Evolutionary conservation across 345 rosid genomes (phyloP), one percentile per base, ranked within the genome.

Genomic region (Gossypium arboreum): DNA sequence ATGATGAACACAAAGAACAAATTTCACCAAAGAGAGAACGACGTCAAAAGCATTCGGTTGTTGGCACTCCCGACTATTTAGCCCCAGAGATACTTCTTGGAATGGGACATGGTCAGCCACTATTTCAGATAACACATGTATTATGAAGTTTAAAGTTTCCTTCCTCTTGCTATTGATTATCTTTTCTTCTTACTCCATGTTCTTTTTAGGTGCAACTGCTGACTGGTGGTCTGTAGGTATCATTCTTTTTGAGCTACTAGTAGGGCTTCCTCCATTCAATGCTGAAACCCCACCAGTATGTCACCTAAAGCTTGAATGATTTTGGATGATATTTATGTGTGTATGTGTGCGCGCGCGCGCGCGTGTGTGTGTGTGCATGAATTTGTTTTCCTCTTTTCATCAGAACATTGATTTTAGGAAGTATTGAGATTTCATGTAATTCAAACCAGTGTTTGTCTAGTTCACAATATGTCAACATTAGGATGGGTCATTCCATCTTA

Each of bases 211-310:
- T 80, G 88, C 86, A 83, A 91, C 98, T 65, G 97, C 99, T 57
- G 99, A 95, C 84, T 93, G 99, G 99, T 95, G 99, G 99, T 95
- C 99, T 52, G 94, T 93, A 25, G 99, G 99, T 55, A 75, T 95
- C 65, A 90, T 93, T 84, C 96, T 93, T 58, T 95, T 86, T 83
- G 98, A 95, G 87, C 51, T 95, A 84, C 91, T 95, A 48, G 94
- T 93, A 9, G 98, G 99, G 47, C 80, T 93, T 54, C 98, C 99
- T 52, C 98, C 98, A 68, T 95, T 95, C 84, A 93, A 93, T 84
- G 98, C 98, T 73, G 90, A 84, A 84, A 84, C 87, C 78, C 97
- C 98, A 61, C 99, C 91, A 90, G 98, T 93, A 78, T 15, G 82
- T 60, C 71, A 71, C 50, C 43, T 22, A 41, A 58, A 72, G 10